Base-by-base conservation (phyloP, 202 grass and related monocot species). In the Panicum hallii region DNA sequence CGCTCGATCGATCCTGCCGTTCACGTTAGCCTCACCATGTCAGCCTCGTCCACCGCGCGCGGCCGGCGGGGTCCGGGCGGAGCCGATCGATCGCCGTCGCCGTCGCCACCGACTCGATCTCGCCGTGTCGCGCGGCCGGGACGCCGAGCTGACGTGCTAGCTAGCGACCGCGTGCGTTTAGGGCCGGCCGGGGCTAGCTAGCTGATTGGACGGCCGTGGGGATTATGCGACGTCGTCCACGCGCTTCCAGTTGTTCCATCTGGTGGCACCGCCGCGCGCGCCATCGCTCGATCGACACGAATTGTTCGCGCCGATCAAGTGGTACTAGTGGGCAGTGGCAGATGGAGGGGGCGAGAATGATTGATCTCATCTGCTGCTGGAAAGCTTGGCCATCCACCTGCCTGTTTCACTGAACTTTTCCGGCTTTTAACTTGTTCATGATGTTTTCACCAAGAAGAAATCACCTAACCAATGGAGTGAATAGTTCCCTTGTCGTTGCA, bases 121-220 rank as follows among this genome's bases (percentile, higher is more conserved):
- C 50, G 40, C 82, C 82, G 69, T 89, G 87, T 75, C 87, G 52
- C 40, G 38, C 72, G 72, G 86, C 40, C 56, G 74, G 65, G 79
- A 5, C 66, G 52, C 16, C 9, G 79, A 69, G 13, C 7, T 23
- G 78, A 81, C 64, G 6, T 56, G 72, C 46, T 3, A 43, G 81
- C 43, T 16, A 63, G 49, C 49, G 42, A 57, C 74, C 36, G 66
- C 26, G 75, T 30, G 47, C 5, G 61, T 28, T 41, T 0, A 15
- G 48, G 48, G 13, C 48, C 13, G 48, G 12, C 13, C n/a, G 11
- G 12, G 4, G 36, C 36, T 38, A 38, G 36, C 36, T 38, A 38
- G 3, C 15, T 23, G 84, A 86, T 70, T 60, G 67, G 85, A 52
- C 26, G 45, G 52, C 71, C 63, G 32, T 82, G 79, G 72, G 85